phyloP scores from a whole-genome alignment of 2,329 filamentous ascomycete species.

The Lasiodiplodia theobromae region DNA sequence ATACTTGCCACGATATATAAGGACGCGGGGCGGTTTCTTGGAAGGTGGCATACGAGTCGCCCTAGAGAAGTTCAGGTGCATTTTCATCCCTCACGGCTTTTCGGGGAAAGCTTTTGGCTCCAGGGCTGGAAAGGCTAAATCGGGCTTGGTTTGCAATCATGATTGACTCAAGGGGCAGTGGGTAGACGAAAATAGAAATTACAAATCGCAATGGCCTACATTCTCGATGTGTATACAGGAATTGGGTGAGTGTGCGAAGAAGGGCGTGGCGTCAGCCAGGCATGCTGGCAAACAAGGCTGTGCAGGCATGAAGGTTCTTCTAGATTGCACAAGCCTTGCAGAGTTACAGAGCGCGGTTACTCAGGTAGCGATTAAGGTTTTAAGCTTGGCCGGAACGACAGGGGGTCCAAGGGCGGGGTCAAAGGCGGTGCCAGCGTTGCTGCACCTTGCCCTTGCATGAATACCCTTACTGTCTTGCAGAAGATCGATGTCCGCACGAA shows the following conservation, averaged over 20 bases:
- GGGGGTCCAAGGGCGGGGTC: neutral
- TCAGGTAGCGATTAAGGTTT: constrained; percentile 14
- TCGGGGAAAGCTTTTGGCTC: neutral
- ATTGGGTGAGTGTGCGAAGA: neutral
- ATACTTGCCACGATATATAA: neutral
- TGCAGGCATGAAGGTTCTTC: neutral
- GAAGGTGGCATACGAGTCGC: neutral
- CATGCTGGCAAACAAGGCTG: neutral
- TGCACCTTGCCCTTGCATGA: constrained; percentile 14
- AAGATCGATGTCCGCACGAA: neutral
- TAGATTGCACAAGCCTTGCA: neutral
- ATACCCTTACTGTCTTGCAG: constrained; percentile 5
- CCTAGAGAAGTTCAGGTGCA: neutral
- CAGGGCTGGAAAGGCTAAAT: neutral
- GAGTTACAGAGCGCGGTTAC: neutral
- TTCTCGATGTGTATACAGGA: neutral
- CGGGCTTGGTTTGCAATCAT: neutral
- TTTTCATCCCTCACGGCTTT: too few species aligned
- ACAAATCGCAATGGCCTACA: neutral
- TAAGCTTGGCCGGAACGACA: constrained; percentile 13
- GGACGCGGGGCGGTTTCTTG: neutral
- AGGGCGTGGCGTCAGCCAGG: neutral
- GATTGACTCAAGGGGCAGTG: neutral
- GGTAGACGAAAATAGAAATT: neutral
- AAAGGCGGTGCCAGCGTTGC: neutral